Evolutionary conservation across 352 stramenopile species (phyloP), one percentile per base, ranked within the genome.

Genomic region (Pythium periplocum): DNA sequence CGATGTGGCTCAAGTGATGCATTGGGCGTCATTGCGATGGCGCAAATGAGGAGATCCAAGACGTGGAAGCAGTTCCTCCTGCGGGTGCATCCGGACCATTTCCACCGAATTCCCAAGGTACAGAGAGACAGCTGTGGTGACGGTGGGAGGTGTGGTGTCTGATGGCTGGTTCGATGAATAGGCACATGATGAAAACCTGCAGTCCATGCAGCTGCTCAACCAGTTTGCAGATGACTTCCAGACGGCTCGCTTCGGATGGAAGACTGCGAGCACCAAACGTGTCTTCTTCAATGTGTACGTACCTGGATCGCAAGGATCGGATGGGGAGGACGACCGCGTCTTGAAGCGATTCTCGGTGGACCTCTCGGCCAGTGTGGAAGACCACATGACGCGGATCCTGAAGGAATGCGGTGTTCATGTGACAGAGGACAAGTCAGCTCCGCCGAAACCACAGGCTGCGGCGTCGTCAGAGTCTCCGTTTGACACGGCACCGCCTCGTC

Each of bases 51-150:
- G 7, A 47, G 58, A 41, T 87, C 77, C 17, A 62, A 56, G 45
- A 74, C 69, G 47, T 69, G 86, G 56, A 86, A 86, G 64, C 74
- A 87, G 69, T 87, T 86, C 66, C 57, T 87, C 40, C 73, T 87
- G 55, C 77, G 77, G 34, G 74, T 87, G 42, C 77, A 87, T 49
- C 77, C 77, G 2, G 77, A 87, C 60, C 77, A 79, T 64, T 87
- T 85, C 69, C 77, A 52, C 55, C 67, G 62, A n/a, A 54, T 76
- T 38, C 75, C 75, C 1, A 57, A 69, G 45, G 74, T 80, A 33
- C 0, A 53, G 45, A 31, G 7, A n/a, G 4, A 3, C 10, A 1
- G 4, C 3, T 51, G 17, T 26, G 17, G 17, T 26, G 17, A 26
- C 17, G 17, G 17, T 26, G 17, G 17, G 17, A 26, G 17, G 17